Evolutionary conservation across 306 rosid genomes (phyloP).

Genomic region (Glycyrrhiza uralensis): DNA sequence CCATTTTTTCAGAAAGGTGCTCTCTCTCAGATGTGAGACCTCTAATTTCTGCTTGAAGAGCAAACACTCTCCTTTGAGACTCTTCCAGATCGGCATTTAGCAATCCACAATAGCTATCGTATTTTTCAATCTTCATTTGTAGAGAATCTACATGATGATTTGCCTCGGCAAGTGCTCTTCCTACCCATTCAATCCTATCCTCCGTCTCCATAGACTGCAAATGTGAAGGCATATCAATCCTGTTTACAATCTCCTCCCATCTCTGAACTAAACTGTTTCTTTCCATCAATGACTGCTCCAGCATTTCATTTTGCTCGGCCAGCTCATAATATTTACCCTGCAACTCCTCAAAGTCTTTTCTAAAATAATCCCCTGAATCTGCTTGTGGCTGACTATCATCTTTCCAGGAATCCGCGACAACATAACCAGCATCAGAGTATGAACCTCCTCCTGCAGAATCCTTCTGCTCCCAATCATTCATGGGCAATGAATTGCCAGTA

Average conservation of each 20-base stretch:
- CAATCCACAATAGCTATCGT: conserved; percentile 63
- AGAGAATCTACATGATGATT: conserved; percentile 59
- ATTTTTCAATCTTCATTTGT: conserved; percentile 66
- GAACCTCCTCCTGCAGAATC: conserved; percentile 64
- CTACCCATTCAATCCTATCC: conserved; percentile 80
- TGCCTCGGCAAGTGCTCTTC: conserved; percentile 65
- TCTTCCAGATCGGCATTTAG: conserved; percentile 78
- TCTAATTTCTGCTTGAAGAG: conserved; percentile 56
- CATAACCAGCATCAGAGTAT: conserved; percentile 77
- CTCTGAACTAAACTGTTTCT: conserved; percentile 82
- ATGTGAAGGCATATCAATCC: conserved; percentile 78
- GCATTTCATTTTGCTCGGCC: conserved; percentile 99
- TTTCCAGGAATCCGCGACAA: conserved; percentile 68
- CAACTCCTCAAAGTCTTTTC: conserved; percentile 71
- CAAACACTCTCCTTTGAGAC: conserved; percentile 53
- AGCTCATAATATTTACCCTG: conserved; percentile 71
- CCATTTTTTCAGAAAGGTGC: conserved; percentile 58
- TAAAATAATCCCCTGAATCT: conserved; percentile 54
- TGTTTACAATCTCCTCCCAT: conserved; percentile 87
- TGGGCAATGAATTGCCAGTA: conserved; percentile 52
- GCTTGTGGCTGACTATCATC: conserved; percentile 61
- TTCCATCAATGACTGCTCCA: conserved; percentile 92
- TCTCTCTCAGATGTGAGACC: conserved; percentile 50
- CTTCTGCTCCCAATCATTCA: conserved; percentile 76
- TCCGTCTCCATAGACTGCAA: conserved; percentile 78